Evolutionary conservation across 345 rosid species (phyloP), one percentile per base, ranked within the genome.

Genomic region (Eucalyptus sp.): DNA sequence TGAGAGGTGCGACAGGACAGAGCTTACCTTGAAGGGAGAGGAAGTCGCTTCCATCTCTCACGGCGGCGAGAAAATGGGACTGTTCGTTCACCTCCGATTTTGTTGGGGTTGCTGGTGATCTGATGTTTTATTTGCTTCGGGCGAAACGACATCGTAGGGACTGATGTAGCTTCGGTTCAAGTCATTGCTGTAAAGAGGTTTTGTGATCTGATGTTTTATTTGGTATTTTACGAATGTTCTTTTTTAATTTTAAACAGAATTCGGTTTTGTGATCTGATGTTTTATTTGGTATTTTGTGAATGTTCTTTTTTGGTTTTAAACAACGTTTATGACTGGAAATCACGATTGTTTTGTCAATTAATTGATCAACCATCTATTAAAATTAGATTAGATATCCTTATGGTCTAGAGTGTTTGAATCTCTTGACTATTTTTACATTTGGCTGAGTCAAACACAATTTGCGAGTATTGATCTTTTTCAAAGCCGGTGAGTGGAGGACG

Each of bases 11-110:
- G 48, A 76, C 83, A 20, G 83, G 83, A 60, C 46, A 51, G 79
- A 81, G 87, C 43, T 29, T 48, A 95, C 98, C 96, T 95, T 95
- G 90, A 93, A 91, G 33, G 94, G 91, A 92, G 93, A 83, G 89
- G 83, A 62, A 49, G 76, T 79, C 64, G 90, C 90, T 92, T 93
- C 94, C 96, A 95, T 95, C 87, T 85, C 86, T 80, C 52, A 48
- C 44, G 89, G 20, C 31, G 76, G 43, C 83, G 15, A 76, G 48
- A 76, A 76, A 37, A 37, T 76, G 24, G 83, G 6, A 76, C 48
- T 3, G 83, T 37, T 41, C 48, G 14, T 71, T 71, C 83, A 71
- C 48, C 48, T 76, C 83, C 83, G 22, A 11, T 76, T 37, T 37
- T 37, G 48, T 10, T 37, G 83, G 83, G 83, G 13, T 37, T 76